A percentile compares a stretch with the other conserved stretches of the same genome.
These are phyloP conservation scores for Grifola frondosa DNA, from an alignment of 1,284 basidiomycete species.

Conservation along the genomic window DNA sequence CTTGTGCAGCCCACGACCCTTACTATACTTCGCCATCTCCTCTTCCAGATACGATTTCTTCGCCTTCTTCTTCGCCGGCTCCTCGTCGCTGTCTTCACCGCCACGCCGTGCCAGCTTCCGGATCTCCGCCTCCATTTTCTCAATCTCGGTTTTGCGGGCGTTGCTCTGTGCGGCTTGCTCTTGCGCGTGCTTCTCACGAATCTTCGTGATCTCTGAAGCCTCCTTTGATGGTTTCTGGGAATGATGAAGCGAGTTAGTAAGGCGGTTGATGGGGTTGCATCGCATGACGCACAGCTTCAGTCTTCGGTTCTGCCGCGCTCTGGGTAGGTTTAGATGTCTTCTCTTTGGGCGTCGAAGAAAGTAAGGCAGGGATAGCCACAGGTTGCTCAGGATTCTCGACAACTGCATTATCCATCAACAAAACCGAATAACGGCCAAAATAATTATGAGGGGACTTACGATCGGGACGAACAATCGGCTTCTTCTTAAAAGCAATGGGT, in stretches of 20 bases:
- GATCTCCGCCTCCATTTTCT: conserved; percentile 85
- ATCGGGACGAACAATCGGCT: conserved; percentile 78
- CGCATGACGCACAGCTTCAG: conserved; percentile 4
- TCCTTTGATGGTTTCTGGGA: conserved; percentile 39
- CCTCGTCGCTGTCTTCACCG: conserved; percentile 60
- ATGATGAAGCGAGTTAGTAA: conserved; percentile 16
- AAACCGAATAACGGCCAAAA: not conserved
- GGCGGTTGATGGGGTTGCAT: no score
- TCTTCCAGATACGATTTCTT: conserved; percentile 76
- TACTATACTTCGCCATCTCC: conserved; percentile 78
- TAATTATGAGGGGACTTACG: conserved; percentile 46
- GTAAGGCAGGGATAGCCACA: conserved; percentile 25
- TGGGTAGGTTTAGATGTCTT: conserved; percentile 21
- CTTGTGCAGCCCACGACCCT: conserved; percentile 57
- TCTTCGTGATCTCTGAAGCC: conserved; percentile 54
- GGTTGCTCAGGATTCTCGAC: conserved; percentile 42
- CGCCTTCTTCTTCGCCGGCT: conserved; percentile 53
- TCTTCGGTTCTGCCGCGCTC: conserved; percentile 15
- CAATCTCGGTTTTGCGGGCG: conserved; percentile 76
- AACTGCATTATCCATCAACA: conserved; percentile 40
- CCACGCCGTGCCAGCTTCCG: conserved; percentile 63
- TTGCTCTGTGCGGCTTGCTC: conserved; percentile 63
- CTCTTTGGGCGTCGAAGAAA: conserved; percentile 19
- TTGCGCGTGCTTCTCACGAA: conserved; percentile 71
- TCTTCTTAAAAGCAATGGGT: conserved; percentile 62